Conservation (phyloP, 352 stramenopile species). For the Globisporangium recalcitrans region DNA sequence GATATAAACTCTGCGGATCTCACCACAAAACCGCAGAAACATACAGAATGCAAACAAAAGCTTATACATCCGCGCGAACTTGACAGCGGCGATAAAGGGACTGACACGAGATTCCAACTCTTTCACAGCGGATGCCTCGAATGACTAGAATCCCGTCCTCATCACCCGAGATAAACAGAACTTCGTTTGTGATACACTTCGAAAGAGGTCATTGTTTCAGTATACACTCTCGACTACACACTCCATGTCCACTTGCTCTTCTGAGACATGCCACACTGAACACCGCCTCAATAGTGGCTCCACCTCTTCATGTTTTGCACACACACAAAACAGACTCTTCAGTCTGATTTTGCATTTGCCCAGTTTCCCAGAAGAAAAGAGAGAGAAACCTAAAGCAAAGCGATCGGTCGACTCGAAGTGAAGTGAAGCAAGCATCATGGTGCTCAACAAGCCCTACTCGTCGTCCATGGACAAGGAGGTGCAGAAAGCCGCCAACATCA, state of each 20-base stretch:
- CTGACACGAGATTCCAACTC: too few relatives aligned
- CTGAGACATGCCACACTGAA: background rate
- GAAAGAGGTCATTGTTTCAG: too few relatives aligned
- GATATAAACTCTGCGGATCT: too few relatives aligned
- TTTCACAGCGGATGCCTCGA: too few relatives aligned
- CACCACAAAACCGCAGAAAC: too few relatives aligned
- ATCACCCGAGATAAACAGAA: too few relatives aligned
- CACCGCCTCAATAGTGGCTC: background rate
- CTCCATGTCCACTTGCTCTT: too few relatives aligned
- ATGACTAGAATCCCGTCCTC: too few relatives aligned
- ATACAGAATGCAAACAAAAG: background rate
- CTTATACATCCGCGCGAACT: background rate
- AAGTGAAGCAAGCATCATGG: too few relatives aligned
- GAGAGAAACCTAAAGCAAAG: background rate
- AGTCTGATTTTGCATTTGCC: background rate
- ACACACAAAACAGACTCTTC: background rate
- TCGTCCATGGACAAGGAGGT: constrained; percentile 88
- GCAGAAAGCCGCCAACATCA: constrained; percentile 72
- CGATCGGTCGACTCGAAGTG: background rate
- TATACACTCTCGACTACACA: too few relatives aligned
- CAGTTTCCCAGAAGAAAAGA: background rate
- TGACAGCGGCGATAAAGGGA: too few relatives aligned
- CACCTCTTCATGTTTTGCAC: background rate
- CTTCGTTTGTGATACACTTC: too few relatives aligned
- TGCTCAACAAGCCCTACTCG: constrained; percentile 81